These are phyloP conservation scores for Lactarius indigo DNA, from an alignment of 768 basidiomycete genomes.

Conservation along the genomic window DNA sequence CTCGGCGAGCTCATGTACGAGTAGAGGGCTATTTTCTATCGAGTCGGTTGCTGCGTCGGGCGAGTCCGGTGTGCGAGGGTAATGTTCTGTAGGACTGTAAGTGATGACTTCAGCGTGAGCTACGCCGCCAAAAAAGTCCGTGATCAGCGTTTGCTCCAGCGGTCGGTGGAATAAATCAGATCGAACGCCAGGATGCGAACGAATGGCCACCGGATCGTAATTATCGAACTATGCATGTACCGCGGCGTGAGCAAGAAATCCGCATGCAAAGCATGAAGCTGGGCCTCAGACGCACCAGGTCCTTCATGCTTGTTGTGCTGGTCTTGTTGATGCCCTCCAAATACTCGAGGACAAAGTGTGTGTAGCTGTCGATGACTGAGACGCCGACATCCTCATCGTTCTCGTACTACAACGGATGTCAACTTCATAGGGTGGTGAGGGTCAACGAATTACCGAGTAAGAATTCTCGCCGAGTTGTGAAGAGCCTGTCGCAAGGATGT, in stretches of 20 bases:
- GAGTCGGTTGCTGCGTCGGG: neutral
- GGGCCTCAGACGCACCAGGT: slow-evolving; percentile 57
- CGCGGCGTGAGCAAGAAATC: neutral
- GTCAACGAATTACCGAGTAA: slow-evolving; percentile 65
- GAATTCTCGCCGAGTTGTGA: slow-evolving; percentile 84
- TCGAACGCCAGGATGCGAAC: slow-evolving; percentile 87
- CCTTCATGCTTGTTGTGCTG: slow-evolving; percentile 70
- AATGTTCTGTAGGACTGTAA: neutral
- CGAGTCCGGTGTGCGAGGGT: neutral
- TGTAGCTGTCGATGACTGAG: slow-evolving; percentile 92
- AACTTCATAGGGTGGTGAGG: neutral
- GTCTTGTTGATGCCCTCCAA: slow-evolving; percentile 95
- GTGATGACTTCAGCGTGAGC: slow-evolving; percentile 67
- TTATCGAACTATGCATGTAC: slow-evolving; percentile 61
- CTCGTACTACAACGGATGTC: slow-evolving; percentile 57
- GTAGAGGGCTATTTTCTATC: neutral
- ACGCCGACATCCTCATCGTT: slow-evolving; percentile 94
- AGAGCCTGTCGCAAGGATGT: slow-evolving; percentile 88
- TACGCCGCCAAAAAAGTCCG: slow-evolving; percentile 77
- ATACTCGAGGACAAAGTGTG: slow-evolving; percentile 86
- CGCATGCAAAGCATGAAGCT: neutral
- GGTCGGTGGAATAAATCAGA: slow-evolving; percentile 72
- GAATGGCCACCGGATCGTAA: slow-evolving; percentile 70
- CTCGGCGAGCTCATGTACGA: slow-evolving; percentile 2
- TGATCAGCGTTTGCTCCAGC: slow-evolving; percentile 56